Evolutionary conservation across 768 basidiomycete species (phyloP).

Genomic region (Russula brevipes): DNA sequence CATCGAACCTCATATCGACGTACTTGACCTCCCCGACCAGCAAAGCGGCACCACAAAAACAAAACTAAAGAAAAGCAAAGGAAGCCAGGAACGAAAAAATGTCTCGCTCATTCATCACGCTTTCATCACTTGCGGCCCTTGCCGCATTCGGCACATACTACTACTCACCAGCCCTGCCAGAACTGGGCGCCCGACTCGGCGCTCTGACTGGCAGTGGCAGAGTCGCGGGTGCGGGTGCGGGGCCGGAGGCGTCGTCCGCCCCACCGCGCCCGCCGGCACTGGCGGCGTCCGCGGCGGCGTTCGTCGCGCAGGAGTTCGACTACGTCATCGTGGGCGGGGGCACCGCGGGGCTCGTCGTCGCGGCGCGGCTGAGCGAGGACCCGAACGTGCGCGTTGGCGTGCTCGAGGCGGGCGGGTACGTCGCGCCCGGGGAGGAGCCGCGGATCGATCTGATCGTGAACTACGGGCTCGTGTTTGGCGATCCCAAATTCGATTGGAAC

Average conservation of each 20-base stretch:
- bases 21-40: background rate
- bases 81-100: background rate
- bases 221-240: too few species aligned
- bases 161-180: background rate
- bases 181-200: background rate
- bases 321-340: constrained; percentile 23
- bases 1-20: background rate
- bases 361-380: constrained; percentile 30
- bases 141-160: constrained; percentile 11
- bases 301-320: constrained; percentile 20
- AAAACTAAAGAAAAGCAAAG: background rate
- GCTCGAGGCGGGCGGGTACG: constrained; percentile 32
- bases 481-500: constrained; percentile 19
- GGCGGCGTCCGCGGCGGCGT: constrained; percentile 10
- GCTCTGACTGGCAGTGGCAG: background rate
- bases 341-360: constrained; percentile 33
- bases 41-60: background rate
- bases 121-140: constrained; percentile 5
- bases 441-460: constrained; percentile 19
- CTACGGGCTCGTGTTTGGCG: constrained; percentile 21
- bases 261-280: constrained; percentile 1
- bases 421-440: constrained; percentile 19
- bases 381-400: constrained; percentile 23
- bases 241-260: too few species aligned
- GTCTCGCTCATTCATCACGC: background rate